A percentile compares a stretch with the other conserved stretches of the same genome.
Evolutionary conservation across 2,329 filamentous ascomycete genomes (phyloP).

Genomic region (Aspergillus fructus): DNA sequence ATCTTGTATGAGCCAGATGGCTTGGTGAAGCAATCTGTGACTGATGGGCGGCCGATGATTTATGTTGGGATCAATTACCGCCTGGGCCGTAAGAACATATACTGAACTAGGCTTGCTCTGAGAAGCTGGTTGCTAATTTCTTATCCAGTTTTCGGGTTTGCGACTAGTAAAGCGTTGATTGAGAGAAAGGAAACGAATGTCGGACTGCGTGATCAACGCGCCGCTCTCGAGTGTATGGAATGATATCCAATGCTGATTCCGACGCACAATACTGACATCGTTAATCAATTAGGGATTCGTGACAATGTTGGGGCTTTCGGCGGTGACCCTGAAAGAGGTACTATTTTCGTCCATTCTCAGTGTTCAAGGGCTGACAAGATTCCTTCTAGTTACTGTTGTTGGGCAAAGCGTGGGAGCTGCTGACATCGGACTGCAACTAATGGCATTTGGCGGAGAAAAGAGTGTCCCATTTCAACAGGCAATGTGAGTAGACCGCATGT

Average conservation of each 20-base stretch:
- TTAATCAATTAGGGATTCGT: slow-evolving; percentile 13
- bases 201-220: slow-evolving; percentile 33
- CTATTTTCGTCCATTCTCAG: too few relatives aligned
- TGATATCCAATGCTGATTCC: neutral
- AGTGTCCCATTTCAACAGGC: slow-evolving; percentile 31
- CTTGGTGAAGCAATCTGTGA: slow-evolving; percentile 7
- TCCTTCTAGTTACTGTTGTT: slow-evolving; percentile 24
- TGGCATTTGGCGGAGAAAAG: slow-evolving; percentile 22
- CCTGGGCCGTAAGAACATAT: slow-evolving; percentile 6
- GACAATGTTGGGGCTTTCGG: slow-evolving; percentile 19
- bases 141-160: slow-evolving; percentile 16
- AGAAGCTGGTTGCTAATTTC: neutral
- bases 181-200: slow-evolving; percentile 26
- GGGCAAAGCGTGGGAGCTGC: slow-evolving; percentile 33
- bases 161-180: slow-evolving; percentile 21
- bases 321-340: slow-evolving; percentile 18
- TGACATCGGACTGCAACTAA: slow-evolving; percentile 29
- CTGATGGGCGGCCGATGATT: slow-evolving; percentile 12
- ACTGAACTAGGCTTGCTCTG: too few relatives aligned
- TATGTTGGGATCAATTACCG: slow-evolving; percentile 20
- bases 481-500: slow-evolving; percentile 13
- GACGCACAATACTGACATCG: neutral
- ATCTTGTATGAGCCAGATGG: slow-evolving; percentile 17
- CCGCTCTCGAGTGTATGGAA: slow-evolving; percentile 32
- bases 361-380: neutral